Evolutionary conservation across 148 eudicot species (phyloP).

Genomic region (Amaranthus cruentus): DNA sequence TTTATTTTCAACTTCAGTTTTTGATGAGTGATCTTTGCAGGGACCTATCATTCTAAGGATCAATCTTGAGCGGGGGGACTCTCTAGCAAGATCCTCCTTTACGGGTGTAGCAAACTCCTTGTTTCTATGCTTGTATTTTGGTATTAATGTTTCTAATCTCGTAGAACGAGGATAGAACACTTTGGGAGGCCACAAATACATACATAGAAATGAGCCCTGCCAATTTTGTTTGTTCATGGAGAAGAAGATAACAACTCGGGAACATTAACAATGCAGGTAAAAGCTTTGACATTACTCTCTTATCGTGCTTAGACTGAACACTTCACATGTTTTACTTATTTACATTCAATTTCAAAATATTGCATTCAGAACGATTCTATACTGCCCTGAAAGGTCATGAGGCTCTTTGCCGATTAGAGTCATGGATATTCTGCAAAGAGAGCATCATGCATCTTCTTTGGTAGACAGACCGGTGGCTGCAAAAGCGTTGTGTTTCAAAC

Average conservation of each 20-base stretch:
- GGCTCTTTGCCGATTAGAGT: slow-evolving; percentile 79
- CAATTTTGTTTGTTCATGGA: slow-evolving; percentile 90
- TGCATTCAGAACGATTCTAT: slow-evolving; percentile 91
- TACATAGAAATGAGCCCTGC: slow-evolving; percentile 96
- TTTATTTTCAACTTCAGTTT: too few relatives aligned
- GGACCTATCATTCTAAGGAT: too few relatives aligned
- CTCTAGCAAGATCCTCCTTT: too few relatives aligned
- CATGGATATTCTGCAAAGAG: slow-evolving; percentile 90
- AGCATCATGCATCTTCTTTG: slow-evolving; percentile 98
- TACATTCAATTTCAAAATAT: slow-evolving; percentile 4
- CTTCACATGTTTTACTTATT: neutral
- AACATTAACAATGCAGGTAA: slow-evolving; percentile 92
- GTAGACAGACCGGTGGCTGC: slow-evolving; percentile 98
- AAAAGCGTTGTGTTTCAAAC: slow-evolving; percentile 58
- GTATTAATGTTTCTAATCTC: neutral
- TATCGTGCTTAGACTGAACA: neutral
- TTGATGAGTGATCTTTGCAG: too few relatives aligned
- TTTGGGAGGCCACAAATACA: slow-evolving; percentile 80
- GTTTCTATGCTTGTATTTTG: neutral
- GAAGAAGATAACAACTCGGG: slow-evolving; percentile 98
- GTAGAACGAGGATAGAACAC: slow-evolving; percentile 93
- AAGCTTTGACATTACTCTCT: neutral
- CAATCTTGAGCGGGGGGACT: too few relatives aligned
- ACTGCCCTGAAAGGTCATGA: slow-evolving; percentile 96
- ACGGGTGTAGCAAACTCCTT: too few relatives aligned